Evolutionary conservation across 208 protist genomes (phyloP).

Genomic region (Crithidia fasciculata): DNA sequence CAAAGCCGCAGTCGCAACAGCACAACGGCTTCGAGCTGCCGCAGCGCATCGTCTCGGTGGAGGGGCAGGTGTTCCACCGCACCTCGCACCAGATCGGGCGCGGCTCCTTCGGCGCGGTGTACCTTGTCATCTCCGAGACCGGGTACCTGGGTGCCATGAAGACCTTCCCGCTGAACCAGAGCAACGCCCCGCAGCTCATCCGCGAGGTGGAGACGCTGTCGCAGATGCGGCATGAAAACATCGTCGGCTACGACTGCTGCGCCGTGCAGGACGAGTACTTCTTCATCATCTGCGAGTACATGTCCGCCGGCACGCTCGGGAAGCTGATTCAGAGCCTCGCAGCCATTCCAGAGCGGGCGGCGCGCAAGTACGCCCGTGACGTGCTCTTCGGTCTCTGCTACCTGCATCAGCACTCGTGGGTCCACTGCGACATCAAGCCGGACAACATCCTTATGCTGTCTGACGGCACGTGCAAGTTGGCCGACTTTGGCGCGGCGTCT

Average conservation of each 20-base stretch:
- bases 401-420: conserved; percentile 79
- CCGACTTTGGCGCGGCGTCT: conserved; percentile 87
- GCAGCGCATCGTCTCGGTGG: conserved; percentile 39
- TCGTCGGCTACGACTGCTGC: conserved; percentile 94
- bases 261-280: conserved; percentile 63
- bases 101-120: conserved; percentile 73
- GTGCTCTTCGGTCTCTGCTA: conserved; percentile 80
- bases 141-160: conserved; percentile 82
- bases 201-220: conserved; percentile 78
- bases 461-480: conserved; percentile 86
- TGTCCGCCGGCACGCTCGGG: conserved; percentile 77
- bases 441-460: conserved; percentile 87
- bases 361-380: conserved; percentile 64
- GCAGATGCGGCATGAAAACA: conserved; percentile 88
- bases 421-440: conserved; percentile 93
- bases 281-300: conserved; percentile 87
- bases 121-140: conserved; percentile 63
- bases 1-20: not conserved
- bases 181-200: conserved; percentile 37
- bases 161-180: conserved; percentile 40
- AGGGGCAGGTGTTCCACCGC: conserved; percentile 52
- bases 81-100: conserved; percentile 53
- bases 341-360: conserved; percentile 46
- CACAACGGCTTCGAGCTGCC: conserved; percentile 22
- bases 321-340: conserved; percentile 55